Base-by-base conservation (phyloP, 2,329 filamentous ascomycete genomes). In the Clonostachys byssicola region DNA sequence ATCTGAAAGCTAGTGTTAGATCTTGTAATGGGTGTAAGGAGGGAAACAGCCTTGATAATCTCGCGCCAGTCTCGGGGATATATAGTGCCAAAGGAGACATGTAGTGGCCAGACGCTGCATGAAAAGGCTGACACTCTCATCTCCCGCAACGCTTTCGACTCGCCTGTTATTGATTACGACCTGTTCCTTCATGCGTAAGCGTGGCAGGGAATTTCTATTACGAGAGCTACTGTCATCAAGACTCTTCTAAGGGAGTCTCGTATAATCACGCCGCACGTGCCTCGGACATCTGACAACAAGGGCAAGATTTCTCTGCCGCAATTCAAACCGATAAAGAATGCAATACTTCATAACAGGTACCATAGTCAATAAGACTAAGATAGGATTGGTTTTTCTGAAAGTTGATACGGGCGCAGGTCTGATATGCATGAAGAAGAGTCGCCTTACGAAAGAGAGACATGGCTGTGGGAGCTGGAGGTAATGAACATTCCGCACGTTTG, bases 401-500 rank as follows among this genome's bases (percentile, higher is more conserved):
- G 1, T 49, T 63, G 10, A 61, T 71, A 1, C 69, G 61, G 67
- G 66, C 1, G 68, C 67, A 3, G 68, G 67, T 0, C 45, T 71
- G 4, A 72, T 35, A 66, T 61, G 14, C 62, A 67, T 40, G 65
- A 66, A 42, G 51, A 66, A 30, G 68, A 72, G 42, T 67, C 68
- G 1, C 68, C 68, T 0, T 0, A 68, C 49, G 5, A 43, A 52
- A 12, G 63, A 65, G 40, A 60, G 52, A n/a, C 70, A 71, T 46
- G 54, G 1, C 49, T 71, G 1, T 69, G 66, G 64, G 54, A 61
- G 6, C 42, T 53, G n/a, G 62, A 65, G 5, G 62, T 66, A 7
- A 50, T 72, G 6, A 67, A 67, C 48, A 73, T 68, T 5, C 71
- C 71, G 5, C 71, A 75, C 46, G 65, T 74, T 42, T 73, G 73